Conservation (phyloP, 2,329 filamentous ascomycete genomes). For the Colletotrichum aenigma region DNA sequence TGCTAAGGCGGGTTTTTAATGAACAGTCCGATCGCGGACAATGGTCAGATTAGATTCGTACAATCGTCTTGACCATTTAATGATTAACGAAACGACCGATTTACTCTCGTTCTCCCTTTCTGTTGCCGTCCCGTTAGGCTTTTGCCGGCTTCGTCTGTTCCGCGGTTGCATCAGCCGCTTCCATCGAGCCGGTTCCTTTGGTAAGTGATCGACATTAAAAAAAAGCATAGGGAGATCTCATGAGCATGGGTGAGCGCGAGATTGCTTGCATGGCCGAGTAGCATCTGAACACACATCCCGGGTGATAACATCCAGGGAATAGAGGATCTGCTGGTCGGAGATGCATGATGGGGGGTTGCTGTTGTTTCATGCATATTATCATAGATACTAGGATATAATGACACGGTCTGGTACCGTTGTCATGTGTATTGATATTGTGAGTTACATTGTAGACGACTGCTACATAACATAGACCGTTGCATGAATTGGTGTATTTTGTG, state of each 20-base stretch:
- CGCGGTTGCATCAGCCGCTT: not conserved
- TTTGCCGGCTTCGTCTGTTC: not conserved
- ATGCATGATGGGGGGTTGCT: not conserved
- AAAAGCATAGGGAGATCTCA: not conserved
- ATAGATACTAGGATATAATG: not conserved
- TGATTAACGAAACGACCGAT: not conserved
- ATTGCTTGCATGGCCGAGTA: not conserved
- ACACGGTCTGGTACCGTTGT: not conserved
- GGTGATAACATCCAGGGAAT: not conserved
- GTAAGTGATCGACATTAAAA: not conserved
- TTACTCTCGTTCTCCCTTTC: not conserved
- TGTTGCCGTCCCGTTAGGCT: not conserved
- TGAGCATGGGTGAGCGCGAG: not conserved
- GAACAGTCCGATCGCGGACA: slow-evolving; percentile 11
- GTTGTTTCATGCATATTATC: not conserved
- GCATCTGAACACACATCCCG: not conserved
- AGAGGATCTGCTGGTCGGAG: not conserved
- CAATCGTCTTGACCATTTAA: not conserved
- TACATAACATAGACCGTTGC: rapidly evolving
- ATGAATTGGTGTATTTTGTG: rapidly evolving
- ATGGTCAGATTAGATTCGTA: slow-evolving; percentile 11
- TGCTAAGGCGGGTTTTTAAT: slow-evolving; percentile 7
- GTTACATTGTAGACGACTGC: not conserved
- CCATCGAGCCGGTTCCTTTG: not conserved
- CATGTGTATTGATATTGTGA: not conserved